Conservation (phyloP, 768 basidiomycete genomes). For the Suillus americanus region DNA sequence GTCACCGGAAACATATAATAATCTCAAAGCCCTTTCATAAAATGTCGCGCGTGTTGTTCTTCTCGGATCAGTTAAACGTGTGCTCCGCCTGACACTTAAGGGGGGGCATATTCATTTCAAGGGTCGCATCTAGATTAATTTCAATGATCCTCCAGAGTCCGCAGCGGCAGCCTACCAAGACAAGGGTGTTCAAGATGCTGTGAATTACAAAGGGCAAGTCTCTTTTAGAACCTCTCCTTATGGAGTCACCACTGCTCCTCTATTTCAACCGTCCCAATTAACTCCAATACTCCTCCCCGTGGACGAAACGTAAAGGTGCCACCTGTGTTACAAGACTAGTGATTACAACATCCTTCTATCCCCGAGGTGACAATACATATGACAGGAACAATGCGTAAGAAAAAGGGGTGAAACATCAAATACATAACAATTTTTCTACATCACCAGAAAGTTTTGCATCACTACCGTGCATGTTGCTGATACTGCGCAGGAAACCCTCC, state of each 20-base stretch:
- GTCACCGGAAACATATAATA: not conserved
- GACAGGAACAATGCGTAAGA: not conserved
- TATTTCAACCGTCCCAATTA: not conserved
- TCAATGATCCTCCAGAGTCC: not conserved
- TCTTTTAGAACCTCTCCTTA: not conserved
- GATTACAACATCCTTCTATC: slow-evolving; percentile 5
- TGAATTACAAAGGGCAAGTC: not conserved
- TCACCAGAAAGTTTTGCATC: not conserved
- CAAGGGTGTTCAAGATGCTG: slow-evolving; percentile 1
- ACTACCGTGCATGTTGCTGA: slow-evolving; percentile 29
- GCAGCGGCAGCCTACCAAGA: not conserved
- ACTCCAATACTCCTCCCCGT: not conserved
- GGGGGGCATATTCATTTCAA: not conserved
- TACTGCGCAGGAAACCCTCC: slow-evolving; percentile 32
- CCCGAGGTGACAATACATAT: not conserved
- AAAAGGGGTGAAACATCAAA: not conserved
- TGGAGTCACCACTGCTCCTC: not conserved
- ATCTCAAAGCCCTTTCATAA: slow-evolving; percentile 3
- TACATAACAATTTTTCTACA: not conserved
- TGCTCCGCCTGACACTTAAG: not conserved
- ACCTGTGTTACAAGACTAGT: not conserved
- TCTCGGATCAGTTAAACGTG: slow-evolving; percentile 3
- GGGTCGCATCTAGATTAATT: not conserved
- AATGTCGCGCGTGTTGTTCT: not conserved
- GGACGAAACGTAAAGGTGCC: not conserved